These are phyloP conservation scores for Coemansia javaensis DNA, from an alignment of 192 early-diverging fungal species.

Conservation along the genomic window DNA sequence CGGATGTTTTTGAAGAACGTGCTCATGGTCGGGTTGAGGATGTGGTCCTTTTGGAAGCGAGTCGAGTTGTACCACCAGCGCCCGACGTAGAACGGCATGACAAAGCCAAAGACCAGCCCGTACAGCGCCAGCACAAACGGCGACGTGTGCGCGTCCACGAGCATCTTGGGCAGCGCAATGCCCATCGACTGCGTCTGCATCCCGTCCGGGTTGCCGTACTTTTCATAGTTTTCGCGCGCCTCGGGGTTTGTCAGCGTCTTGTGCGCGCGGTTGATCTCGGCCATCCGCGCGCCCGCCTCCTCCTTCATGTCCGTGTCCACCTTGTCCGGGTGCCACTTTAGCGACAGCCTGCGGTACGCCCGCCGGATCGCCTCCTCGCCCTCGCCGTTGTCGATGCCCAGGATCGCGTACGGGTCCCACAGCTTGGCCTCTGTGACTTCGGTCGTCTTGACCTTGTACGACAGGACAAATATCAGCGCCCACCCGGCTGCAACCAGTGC, in stretches of 20 bases:
- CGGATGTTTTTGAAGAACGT: conserved; percentile 85
- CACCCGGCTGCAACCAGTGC: conserved; percentile 36
- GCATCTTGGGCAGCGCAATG: conserved; percentile 86
- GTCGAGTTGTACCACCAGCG: conserved; percentile 94
- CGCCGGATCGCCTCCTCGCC: conserved; percentile 59
- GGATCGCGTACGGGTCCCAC: conserved; percentile 95
- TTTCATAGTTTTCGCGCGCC: conserved; percentile 85
- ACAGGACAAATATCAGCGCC: conserved; percentile 41
- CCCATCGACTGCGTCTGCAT: conserved; percentile 89
- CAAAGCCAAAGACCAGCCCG: conserved; percentile 80
- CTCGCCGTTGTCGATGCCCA: conserved; percentile 65
- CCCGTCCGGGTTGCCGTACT: conserved; percentile 96
- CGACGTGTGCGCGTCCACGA: conserved; percentile 83
- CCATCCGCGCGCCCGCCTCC: conserved; percentile 68
- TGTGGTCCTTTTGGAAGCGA: conserved; percentile 82
- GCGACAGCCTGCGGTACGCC: conserved; percentile 65
- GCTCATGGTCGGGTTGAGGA: conserved; percentile 86
- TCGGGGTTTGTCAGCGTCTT: conserved; percentile 93
- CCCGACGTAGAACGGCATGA: conserved; percentile 83
- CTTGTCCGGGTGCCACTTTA: conserved; percentile 77
- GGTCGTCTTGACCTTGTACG: conserved; percentile 55
- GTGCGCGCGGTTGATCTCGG: conserved; percentile 88
- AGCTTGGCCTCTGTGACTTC: conserved; percentile 57
- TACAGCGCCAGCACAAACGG: conserved; percentile 81
- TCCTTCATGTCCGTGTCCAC: conserved; percentile 62